Percentiles rank a stretch among this genome's conserved stretches.
These are phyloP conservation scores for Stephania japonica DNA, from an alignment of 164 flowering plant genomes.

Conservation along the genomic window DNA sequence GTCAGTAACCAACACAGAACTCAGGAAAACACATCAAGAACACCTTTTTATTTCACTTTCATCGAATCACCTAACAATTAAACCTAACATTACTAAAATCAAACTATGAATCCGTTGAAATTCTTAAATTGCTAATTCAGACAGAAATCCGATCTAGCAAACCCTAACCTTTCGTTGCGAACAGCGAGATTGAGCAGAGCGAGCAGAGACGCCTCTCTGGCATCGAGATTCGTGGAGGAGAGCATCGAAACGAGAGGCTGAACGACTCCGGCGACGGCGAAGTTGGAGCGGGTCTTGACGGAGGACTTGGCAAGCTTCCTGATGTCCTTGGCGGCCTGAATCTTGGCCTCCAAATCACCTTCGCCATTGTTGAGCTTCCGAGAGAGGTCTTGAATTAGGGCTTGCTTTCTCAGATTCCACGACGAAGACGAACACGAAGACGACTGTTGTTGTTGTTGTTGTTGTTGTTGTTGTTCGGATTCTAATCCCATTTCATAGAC, in stretches of 20 bases:
- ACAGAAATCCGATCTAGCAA: background rate
- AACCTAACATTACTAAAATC: too few relatives aligned
- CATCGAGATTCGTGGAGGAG: slow-evolving; percentile 29
- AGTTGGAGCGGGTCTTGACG: slow-evolving; percentile 36
- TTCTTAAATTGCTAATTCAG: background rate
- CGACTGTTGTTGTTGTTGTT: background rate
- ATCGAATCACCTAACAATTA: too few relatives aligned
- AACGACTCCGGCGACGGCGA: slow-evolving; percentile 60
- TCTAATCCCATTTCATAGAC: background rate
- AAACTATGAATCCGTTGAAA: too few relatives aligned
- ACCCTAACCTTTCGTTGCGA: slow-evolving; percentile 51
- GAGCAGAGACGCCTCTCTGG: slow-evolving; percentile 54
- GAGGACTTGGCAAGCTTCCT: slow-evolving; percentile 49
- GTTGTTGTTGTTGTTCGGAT: background rate
- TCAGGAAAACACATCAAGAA: too few relatives aligned
- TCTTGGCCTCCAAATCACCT: slow-evolving; percentile 31
- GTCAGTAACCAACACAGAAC: background rate
- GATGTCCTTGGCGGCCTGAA: slow-evolving; percentile 64
- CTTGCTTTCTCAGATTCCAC: slow-evolving; percentile 15
- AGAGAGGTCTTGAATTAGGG: slow-evolving; percentile 22
- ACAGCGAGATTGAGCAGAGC: slow-evolving; percentile 78
- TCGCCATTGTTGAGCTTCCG: slow-evolving; percentile 35
- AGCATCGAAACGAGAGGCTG: slow-evolving; percentile 64
- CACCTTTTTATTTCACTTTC: too few relatives aligned
- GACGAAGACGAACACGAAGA: background rate